Evolutionary conservation across 2,329 filamentous ascomycete genomes (phyloP), one percentile per base, ranked within the genome.

Genomic region (Diplodia mutila): DNA sequence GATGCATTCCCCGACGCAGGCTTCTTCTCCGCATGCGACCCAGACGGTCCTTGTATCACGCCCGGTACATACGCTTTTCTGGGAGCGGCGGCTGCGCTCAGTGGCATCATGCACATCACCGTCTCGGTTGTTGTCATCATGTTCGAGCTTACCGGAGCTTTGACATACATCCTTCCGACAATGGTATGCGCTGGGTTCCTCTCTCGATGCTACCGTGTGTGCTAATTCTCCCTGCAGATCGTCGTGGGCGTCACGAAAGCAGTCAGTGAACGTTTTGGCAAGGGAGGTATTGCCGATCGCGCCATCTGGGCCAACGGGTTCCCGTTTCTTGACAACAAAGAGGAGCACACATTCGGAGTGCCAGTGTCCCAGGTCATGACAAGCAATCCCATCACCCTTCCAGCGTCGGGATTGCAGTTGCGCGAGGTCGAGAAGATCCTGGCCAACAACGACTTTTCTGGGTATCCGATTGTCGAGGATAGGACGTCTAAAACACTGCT

Each of bases 221-320:
- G 16, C 32, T 32, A 63, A 59, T 67, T 49, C 42, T 21, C 65
- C 16, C 11, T 34, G 4, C 66, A 86, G 84, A 97, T 99, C 73
- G 95, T 98, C 0, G 95, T 98, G 2, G 95, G 95, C 59, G 91
- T 97, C 37, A 98, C 94, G 48, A 99, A 99, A 82, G 92, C 92
- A 16, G 92, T 99, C 55, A 90, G 91, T 69, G 93, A 97, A 72
- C 85, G 93, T 14, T 95, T 97, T 75, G 93, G 93, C n/a, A 96
- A 94, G 76, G 95, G 94, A 34, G 95, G 95, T 55, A 98, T 99
- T 68, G 95, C 95, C 25, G 95, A 99, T 78, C 90, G 93, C 69
- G 97, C 97, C 92, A 99, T 99, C 73, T 97, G 93, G 90, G 97
- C 97, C 81, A 98, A 93, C 73, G 95, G 95, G 1, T 97, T 97